phyloP scores from a whole-genome alignment of 371 early-diverging fungal genomes.

The Sporodiniella umbellata region DNA sequence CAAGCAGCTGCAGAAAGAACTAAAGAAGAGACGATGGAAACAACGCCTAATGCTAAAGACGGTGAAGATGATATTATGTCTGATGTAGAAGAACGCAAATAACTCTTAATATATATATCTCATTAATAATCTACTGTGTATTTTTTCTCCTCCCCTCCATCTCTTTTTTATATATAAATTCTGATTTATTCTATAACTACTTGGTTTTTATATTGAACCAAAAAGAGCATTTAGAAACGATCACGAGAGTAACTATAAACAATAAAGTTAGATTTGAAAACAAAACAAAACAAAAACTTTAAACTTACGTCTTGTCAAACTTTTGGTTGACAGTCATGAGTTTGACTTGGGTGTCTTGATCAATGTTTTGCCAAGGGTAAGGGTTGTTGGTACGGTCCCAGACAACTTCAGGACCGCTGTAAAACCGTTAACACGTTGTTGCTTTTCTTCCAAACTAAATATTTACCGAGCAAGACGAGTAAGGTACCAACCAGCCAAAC shows the following conservation, averaged over 20 bases:
- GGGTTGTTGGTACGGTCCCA: conserved; percentile 54
- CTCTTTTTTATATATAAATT: neutral
- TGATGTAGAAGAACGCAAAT: conserved; percentile 7
- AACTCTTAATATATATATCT: neutral
- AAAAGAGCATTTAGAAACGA: conserved; percentile 8
- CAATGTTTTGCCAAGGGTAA: conserved; percentile 57
- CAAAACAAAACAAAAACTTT: neutral
- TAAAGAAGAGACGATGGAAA: conserved; percentile 1
- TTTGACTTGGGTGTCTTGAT: conserved; percentile 51
- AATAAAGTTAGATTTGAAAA: neutral
- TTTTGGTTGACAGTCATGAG: conserved; percentile 53
- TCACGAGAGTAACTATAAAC: conserved; percentile 17
- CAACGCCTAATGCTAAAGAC: neutral
- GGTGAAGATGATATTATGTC: conserved; percentile 16
- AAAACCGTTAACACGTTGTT: neutral
- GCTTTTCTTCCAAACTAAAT: neutral
- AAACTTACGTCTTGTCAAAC: conserved; percentile 47
- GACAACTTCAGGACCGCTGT: conserved; percentile 49
- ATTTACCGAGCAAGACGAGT: conserved; percentile 38
- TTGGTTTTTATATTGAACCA: neutral
- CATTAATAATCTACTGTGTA: conserved; percentile 2
- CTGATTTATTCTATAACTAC: conserved; percentile 6
- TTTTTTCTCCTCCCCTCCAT: neutral
- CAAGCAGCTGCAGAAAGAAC: conserved; percentile 2
- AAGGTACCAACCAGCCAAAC: conserved; percentile 47